Conservation (phyloP, 768 basidiomycete species). For the Lentinula raphanica region DNA sequence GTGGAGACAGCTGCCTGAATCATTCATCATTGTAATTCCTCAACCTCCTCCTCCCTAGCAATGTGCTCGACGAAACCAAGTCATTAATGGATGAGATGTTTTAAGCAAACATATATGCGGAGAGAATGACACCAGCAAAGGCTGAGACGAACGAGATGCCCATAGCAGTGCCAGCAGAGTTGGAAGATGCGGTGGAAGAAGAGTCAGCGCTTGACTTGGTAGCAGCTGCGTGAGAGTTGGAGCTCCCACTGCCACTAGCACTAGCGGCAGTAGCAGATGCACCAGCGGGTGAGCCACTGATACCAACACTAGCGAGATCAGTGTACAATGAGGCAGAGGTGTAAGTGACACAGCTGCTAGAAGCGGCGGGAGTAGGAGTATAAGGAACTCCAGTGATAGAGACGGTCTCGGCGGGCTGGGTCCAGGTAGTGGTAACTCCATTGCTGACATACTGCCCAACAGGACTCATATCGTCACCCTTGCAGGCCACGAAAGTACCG, state of each 20-base stretch:
- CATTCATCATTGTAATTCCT: neutral
- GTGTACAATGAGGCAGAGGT: conserved; percentile 13
- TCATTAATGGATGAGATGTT: neutral
- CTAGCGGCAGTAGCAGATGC: neutral
- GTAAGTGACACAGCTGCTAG: conserved; percentile 16
- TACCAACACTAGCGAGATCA: conserved; percentile 8
- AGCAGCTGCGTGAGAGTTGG: neutral
- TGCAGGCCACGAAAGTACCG: conserved; percentile 43
- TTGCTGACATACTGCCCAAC: conserved; percentile 41
- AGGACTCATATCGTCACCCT: conserved; percentile 40
- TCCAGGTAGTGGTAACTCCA: conserved; percentile 14
- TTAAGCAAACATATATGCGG: neutral
- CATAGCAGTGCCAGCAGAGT: conserved; percentile 7
- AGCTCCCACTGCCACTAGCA: neutral
- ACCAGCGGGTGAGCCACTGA: neutral
- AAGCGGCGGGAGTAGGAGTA: conserved; percentile 17
- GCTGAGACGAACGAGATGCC: conserved; percentile 5
- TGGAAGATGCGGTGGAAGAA: neutral
- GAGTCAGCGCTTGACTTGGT: neutral
- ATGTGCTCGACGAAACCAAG: neutral
- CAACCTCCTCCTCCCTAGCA: neutral
- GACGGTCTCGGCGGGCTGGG: conserved; percentile 20
- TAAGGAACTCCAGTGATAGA: conserved; percentile 20
- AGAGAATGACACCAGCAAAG: neutral
- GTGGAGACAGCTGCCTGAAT: neutral